These are phyloP conservation scores for Boletus pseudo-olivaceus DNA, from an alignment of 768 basidiomycete species.

Conservation along the genomic window DNA sequence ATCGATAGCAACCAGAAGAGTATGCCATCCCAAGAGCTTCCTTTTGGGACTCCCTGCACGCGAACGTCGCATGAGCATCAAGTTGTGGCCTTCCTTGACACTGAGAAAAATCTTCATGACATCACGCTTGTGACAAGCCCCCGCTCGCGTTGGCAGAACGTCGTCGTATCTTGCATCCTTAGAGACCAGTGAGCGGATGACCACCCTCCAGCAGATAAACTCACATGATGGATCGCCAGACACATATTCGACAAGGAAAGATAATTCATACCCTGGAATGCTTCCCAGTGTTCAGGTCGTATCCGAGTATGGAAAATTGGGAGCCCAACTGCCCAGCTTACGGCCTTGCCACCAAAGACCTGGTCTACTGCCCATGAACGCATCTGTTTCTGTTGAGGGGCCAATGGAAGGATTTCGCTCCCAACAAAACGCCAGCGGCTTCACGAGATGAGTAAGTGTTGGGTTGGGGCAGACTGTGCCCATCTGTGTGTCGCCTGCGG, in stretches of 20 bases:
- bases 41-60: background rate
- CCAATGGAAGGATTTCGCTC: conserved; percentile 11
- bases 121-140: background rate
- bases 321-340: conserved; percentile 21
- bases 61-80: background rate
- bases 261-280: too few species aligned
- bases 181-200: background rate
- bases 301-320: conserved; percentile 1
- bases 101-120: background rate
- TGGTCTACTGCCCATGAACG: conserved; percentile 28
- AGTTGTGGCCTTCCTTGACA: background rate
- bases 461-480: conserved; percentile 24
- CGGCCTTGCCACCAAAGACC: conserved; percentile 39
- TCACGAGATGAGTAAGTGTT: conserved; percentile 14
- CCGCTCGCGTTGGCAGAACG: background rate
- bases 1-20: background rate
- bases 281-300: background rate
- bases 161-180: background rate
- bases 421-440: conserved; percentile 23
- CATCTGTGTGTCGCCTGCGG: background rate
- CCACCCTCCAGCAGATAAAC: background rate
- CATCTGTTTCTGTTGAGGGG: background rate
- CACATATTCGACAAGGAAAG: background rate
- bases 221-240: background rate
- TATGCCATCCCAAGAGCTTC: background rate